Percentiles rank a stretch among this genome's conserved stretches.
Conservation (phyloP, 495 filamentous ascomycete species). For the Aspergillus conjunctus region DNA sequence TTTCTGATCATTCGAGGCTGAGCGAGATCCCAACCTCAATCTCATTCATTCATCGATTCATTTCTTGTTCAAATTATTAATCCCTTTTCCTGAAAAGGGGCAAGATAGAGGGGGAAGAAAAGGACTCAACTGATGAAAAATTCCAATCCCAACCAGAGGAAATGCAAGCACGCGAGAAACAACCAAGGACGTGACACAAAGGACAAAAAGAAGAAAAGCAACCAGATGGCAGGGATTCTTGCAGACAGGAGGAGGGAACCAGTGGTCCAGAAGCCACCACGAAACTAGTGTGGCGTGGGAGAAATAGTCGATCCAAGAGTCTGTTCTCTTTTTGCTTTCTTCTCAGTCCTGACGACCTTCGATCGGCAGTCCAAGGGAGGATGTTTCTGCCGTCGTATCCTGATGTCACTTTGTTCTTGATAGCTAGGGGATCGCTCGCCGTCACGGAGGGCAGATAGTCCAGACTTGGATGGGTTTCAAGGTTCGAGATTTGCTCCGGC, state of each 20-base stretch:
- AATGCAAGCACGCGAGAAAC: conserved; percentile 31
- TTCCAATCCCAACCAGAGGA: conserved; percentile 12
- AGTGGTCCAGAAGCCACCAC: conserved; percentile 46
- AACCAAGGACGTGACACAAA: conserved; percentile 34
- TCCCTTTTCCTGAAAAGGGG: neutral
- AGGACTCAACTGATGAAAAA: conserved; percentile 12
- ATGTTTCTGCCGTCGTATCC: neutral
- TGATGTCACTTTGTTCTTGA: neutral
- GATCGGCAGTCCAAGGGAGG: neutral
- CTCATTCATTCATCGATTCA: too few relatives aligned
- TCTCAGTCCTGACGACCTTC: neutral
- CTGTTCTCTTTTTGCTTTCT: conserved; percentile 4
- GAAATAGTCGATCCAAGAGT: conserved; percentile 22
- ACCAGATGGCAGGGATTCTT: conserved; percentile 29
- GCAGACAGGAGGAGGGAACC: conserved; percentile 29
- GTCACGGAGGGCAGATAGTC: neutral
- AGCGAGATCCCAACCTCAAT: too few relatives aligned
- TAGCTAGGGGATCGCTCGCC: neutral
- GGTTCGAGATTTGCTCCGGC: neutral
- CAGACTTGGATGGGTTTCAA: neutral
- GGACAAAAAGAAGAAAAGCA: conserved; percentile 22
- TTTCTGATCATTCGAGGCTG: too few relatives aligned
- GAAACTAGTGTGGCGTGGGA: conserved; percentile 37
- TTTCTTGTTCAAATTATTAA: too few relatives aligned
- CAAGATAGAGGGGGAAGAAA: neutral